Evolutionary conservation across 371 early-diverging fungal species (phyloP), one percentile per base, ranked within the genome.

Genomic region (Mycotypha africana): DNA sequence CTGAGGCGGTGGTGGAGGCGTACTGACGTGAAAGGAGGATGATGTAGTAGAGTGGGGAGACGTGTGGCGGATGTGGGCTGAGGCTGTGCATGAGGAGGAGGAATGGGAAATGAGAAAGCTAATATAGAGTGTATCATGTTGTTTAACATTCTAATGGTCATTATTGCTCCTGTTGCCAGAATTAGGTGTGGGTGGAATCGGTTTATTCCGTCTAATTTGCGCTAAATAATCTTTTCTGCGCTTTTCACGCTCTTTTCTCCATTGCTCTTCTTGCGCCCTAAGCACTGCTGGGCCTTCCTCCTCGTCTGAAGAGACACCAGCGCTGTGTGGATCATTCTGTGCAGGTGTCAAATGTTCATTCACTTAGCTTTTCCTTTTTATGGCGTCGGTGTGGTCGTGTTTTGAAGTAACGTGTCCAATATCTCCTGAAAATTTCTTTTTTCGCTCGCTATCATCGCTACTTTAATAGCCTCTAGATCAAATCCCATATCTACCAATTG

Each of bases 401-500:
- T 4, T 43, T 85, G 82, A n/a, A 83, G 58, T 15, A 88, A 49
- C 22, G 85, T 60, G 31, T 80, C 82, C 16, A 88, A 66, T 7
- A 84, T 85, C 5, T 63, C 65, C 33, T 77, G 72, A 3, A 91
- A 65, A 45, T 85, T 81, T 0, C 57, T 66, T 1, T 76, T 70
- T 36, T 57, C 70, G 10, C 33, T 44, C 23, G 81, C 80, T 23
- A 73, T 76, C 21, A 92, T 61, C 6, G 92, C 91, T 1, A 72
- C 52, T 21, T 51, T 65, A 0, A 89, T 82, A 40, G 69, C 70
- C 15, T 82, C 78, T 2, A 65, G 58, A 15, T 74, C 65, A 56
- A 90, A 93, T 0, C 92, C 92, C 84, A 88, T 85, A 23, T 81
- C 81, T 12, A 83, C 72, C 38, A 91, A 68, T 57, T 84, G 81